Conservation (phyloP, 2,329 filamentous ascomycete species). For the Ophiocordyceps robertsii region DNA sequence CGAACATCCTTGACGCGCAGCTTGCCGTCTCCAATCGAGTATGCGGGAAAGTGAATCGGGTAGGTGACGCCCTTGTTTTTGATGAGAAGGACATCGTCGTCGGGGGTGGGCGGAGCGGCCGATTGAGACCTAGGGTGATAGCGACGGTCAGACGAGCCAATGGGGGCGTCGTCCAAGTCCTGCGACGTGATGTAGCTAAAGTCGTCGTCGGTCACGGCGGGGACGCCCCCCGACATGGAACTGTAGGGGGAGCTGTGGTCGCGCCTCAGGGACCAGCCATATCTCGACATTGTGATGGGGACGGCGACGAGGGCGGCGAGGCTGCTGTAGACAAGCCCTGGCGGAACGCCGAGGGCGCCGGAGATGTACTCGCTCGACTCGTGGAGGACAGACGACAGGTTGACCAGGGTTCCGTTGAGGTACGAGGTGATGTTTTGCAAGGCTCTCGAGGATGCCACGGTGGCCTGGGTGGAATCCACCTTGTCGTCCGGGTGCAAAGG, state of each 20-base stretch:
- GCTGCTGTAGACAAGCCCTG: constrained; percentile 35
- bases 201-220: constrained; percentile 60
- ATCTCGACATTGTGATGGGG: constrained; percentile 40
- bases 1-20: constrained; percentile 53
- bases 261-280: constrained; percentile 32
- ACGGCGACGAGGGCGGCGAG: constrained; percentile 34
- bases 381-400: constrained; percentile 32
- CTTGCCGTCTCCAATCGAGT: constrained; percentile 62
- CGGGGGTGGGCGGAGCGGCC: constrained; percentile 22
- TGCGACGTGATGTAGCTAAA: constrained; percentile 75
- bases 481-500: constrained; percentile 31
- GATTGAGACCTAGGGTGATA: constrained; percentile 27
- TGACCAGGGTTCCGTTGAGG: constrained; percentile 37
- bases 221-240: constrained; percentile 32
- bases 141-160: constrained; percentile 20
- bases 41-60: constrained; percentile 60
- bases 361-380: constrained; percentile 38
- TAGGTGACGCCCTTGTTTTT: constrained; percentile 54
- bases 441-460: constrained; percentile 50
- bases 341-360: constrained; percentile 34
- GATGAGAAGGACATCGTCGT: constrained; percentile 59
- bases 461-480: constrained; percentile 46
- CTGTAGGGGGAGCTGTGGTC: constrained; percentile 38
- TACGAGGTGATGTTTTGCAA: constrained; percentile 46
- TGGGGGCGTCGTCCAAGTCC: constrained; percentile 41